Base-by-base conservation (phyloP, 1,284 basidiomycete species). In the Boletellus dicymbophilus region DNA sequence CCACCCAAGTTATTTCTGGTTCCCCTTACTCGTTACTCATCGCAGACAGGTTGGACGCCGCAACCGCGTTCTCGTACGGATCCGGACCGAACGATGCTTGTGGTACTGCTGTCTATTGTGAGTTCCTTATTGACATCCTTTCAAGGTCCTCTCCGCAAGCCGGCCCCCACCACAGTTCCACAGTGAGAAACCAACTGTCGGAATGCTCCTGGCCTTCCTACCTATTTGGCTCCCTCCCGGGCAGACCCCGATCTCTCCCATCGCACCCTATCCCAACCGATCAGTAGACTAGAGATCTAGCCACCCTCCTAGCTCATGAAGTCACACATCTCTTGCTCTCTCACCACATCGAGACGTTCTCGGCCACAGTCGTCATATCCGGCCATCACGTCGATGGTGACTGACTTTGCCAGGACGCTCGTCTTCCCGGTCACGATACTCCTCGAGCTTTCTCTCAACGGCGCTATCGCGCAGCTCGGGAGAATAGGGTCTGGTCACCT, bases 11-110 rank as follows among this genome's bases (percentile, higher is more conserved):
- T 12, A 79, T 87, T 44, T 72, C 87, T 8, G 93, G 93, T 0
- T 90, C 92, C 36, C 93, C 93, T 0, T 96, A 93, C 66, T 90
- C 89, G 25, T 71, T 96, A 10, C 74, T 96, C 44, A 66, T 96
- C n/a, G 82, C 94, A 46, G 89, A 95, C 52, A 82, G 85, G 50
- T 84, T 90, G 1, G 84, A 88, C 44, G 75, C 83, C 25, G 78
- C 79, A 16, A 96, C 95, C 61, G 93, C 93, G 2, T 94, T 96
- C 63, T 92, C 89, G 2, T 95, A 93, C 63, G 93, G 93, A 1
- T 95, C 95, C 59, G 93, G 93, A 13, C 88, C 90, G 2, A 81
- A 92, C 60, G 91, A 93, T 23, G 91, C 88, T 1, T 92, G 91
- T 46, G 93, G 93, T 2, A 81, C 95, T 49, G 93, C 95, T 43